A percentile compares a stretch with the other conserved stretches of the same genome.
These are phyloP conservation scores for Akanthomyces lecanii DNA, from an alignment of 2,329 filamentous ascomycete genomes.

Conservation along the genomic window DNA sequence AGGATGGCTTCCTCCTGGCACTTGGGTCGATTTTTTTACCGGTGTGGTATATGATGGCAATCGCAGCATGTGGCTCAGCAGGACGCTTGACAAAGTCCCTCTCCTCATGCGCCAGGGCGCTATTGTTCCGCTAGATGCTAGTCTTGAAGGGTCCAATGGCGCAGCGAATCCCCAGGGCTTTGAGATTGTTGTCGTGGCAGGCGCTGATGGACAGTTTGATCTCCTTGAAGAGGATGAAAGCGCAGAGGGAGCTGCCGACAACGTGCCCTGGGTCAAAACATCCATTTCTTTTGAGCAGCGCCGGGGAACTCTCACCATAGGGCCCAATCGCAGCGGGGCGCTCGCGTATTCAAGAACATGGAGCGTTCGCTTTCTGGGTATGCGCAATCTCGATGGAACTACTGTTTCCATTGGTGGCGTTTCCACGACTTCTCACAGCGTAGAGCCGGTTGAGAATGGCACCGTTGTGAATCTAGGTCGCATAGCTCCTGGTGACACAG, in stretches of 20 bases:
- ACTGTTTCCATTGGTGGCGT: not conserved
- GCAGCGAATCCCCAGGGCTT: slow-evolving; percentile 42
- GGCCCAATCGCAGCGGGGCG: slow-evolving; percentile 5
- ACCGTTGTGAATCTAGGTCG: slow-evolving; percentile 16
- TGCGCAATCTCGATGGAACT: not conserved
- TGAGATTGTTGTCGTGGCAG: slow-evolving; percentile 46
- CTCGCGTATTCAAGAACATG: slow-evolving; percentile 13
- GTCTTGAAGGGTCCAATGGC: slow-evolving; percentile 41
- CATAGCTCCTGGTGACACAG: slow-evolving; percentile 14
- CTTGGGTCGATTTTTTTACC: slow-evolving; percentile 55
- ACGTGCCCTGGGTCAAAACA: slow-evolving; percentile 7
- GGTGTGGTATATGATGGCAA: slow-evolving; percentile 55
- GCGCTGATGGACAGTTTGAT: slow-evolving; percentile 43
- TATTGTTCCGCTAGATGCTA: slow-evolving; percentile 53
- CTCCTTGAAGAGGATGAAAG: slow-evolving; percentile 43
- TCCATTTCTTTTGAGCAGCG: slow-evolving; percentile 17
- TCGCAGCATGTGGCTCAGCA: slow-evolving; percentile 47
- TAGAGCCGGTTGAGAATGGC: slow-evolving; percentile 9
- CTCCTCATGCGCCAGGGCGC: slow-evolving; percentile 53
- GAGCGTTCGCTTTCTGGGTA: slow-evolving; percentile 15
- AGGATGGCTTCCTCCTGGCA: slow-evolving; percentile 53
- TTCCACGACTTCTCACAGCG: not conserved
- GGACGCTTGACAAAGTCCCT: slow-evolving; percentile 46
- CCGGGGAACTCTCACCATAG: slow-evolving; percentile 14
- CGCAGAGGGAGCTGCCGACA: not conserved